Percentiles rank a stretch among this genome's conserved stretches.
These are phyloP conservation scores for Cystobasidium pallidum DNA, from an alignment of 1,284 basidiomycete species.

Conservation along the genomic window DNA sequence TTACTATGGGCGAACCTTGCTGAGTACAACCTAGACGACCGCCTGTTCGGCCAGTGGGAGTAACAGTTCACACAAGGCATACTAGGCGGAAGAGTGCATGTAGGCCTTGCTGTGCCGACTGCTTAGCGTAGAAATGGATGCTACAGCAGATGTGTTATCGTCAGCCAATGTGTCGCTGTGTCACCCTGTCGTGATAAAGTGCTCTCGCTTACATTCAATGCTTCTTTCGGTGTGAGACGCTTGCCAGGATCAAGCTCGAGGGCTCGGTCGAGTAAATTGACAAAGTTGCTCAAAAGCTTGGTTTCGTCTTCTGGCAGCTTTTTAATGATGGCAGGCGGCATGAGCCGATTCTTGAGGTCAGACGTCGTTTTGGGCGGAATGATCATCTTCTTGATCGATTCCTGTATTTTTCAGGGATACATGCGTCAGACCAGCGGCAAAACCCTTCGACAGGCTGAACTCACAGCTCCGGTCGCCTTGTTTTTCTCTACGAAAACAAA, in stretches of 20 bases:
- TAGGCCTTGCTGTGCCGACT: not conserved
- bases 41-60: not conserved
- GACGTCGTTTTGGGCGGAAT: conserved; percentile 75
- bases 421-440: conserved; percentile 16
- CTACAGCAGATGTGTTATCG: not conserved
- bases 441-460: conserved; percentile 55
- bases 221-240: conserved; percentile 57
- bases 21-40: not conserved
- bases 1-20: too few relatives aligned
- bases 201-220: conserved; percentile 36
- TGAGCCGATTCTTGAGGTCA: conserved; percentile 78
- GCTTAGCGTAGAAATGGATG: conserved; percentile 46
- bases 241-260: conserved; percentile 85
- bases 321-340: conserved; percentile 70
- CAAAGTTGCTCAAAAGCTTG: conserved; percentile 77
- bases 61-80: conserved; percentile 2
- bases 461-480: conserved; percentile 75
- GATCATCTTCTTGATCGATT: conserved; percentile 76
- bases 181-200: not conserved
- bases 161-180: not conserved
- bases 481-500: conserved; percentile 79
- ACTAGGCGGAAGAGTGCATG: not conserved
- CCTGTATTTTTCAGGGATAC: conserved; percentile 60
- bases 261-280: conserved; percentile 91
- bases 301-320: conserved; percentile 86